phyloP scores from a whole-genome alignment of 2,329 filamentous ascomycete genomes.

The Aureobasidium sp. region DNA sequence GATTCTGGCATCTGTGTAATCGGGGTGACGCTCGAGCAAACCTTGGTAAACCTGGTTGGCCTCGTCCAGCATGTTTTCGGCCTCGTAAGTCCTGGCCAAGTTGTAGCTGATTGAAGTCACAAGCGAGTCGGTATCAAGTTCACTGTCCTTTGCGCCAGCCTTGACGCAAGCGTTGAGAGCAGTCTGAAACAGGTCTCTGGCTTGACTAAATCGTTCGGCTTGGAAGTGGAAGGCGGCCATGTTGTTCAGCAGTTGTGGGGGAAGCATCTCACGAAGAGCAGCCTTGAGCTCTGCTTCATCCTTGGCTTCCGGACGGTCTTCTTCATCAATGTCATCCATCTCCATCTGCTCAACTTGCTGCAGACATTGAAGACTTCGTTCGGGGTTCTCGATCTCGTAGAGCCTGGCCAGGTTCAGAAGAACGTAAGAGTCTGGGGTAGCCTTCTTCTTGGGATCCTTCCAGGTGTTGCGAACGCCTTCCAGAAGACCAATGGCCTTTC shows the following conservation, averaged over 20 bases:
- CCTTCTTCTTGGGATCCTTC: slow-evolving; percentile 85
- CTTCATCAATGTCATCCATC: slow-evolving; percentile 64
- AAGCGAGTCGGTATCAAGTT: slow-evolving; percentile 78
- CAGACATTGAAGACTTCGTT: slow-evolving; percentile 86
- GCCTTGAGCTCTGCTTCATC: slow-evolving; percentile 30
- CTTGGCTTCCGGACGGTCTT: slow-evolving; percentile 49
- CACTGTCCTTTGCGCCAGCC: slow-evolving; percentile 60
- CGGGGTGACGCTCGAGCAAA: slow-evolving; percentile 68
- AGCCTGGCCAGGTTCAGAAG: slow-evolving; percentile 84
- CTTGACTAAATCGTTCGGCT: slow-evolving; percentile 68
- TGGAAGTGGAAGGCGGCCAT: slow-evolving; percentile 95
- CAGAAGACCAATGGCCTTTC: slow-evolving; percentile 76
- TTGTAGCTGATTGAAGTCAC: slow-evolving; percentile 98
- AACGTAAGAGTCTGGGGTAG: slow-evolving; percentile 74
- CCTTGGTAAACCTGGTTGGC: slow-evolving; percentile 84
- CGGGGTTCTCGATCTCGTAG: slow-evolving; percentile 77
- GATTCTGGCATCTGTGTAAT: slow-evolving; percentile 87
- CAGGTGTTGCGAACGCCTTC: slow-evolving; percentile 79
- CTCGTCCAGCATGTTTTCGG: slow-evolving; percentile 68
- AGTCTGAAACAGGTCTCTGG: slow-evolving; percentile 84
- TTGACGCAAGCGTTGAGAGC: slow-evolving; percentile 81
- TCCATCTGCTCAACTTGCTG: slow-evolving; percentile 89
- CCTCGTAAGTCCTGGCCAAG: slow-evolving; percentile 86
- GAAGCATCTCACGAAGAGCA: slow-evolving; percentile 65
- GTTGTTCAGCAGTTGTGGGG: slow-evolving; percentile 91